A percentile compares a stretch with the other conserved stretches of the same genome.
These are phyloP conservation scores for Populus hybrid DNA, from an alignment of 441 rosid species.

Conservation along the genomic window DNA sequence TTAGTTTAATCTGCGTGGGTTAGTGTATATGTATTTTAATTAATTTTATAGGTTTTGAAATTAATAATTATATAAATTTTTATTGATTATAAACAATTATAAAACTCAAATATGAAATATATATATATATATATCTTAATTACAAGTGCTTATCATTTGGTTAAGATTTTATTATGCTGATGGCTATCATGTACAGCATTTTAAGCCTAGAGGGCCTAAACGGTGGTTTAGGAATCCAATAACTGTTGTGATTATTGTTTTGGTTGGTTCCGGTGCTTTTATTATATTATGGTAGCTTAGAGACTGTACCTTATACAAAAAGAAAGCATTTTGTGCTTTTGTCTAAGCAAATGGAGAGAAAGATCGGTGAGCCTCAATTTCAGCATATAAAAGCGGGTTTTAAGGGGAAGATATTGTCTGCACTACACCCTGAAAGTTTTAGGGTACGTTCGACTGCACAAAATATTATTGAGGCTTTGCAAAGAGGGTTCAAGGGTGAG, in stretches of 20 bases:
- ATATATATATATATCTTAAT: too few species aligned
- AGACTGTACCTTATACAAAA: conserved; percentile 85
- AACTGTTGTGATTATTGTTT: conserved; percentile 42
- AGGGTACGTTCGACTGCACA: conserved; percentile 68
- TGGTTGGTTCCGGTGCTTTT: conserved; percentile 57
- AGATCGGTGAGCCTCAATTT: conserved; percentile 67
- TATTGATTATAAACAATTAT: too few species aligned
- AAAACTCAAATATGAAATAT: too few species aligned
- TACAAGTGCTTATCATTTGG: too few species aligned
- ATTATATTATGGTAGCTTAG: conserved; percentile 70
- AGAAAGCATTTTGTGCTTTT: conserved; percentile 77
- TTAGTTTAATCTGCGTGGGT: too few species aligned
- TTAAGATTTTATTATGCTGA: conserved; percentile 54
- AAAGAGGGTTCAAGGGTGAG: conserved; percentile 72
- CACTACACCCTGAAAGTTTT: conserved; percentile 81
- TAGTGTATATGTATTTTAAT: too few species aligned
- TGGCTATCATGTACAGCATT: conserved; percentile 58
- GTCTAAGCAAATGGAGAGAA: conserved; percentile 62
- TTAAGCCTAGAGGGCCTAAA: conserved; percentile 67
- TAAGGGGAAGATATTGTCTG: conserved; percentile 78
- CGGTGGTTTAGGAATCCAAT: conserved; percentile 72
- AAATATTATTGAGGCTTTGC: conserved; percentile 70
- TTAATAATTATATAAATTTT: too few species aligned
- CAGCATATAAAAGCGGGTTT: conserved; percentile 50
- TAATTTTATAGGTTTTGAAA: too few species aligned